These are phyloP conservation scores for Oryza punctata DNA, from an alignment of 176 grass and related monocot species.

Conservation along the genomic window DNA sequence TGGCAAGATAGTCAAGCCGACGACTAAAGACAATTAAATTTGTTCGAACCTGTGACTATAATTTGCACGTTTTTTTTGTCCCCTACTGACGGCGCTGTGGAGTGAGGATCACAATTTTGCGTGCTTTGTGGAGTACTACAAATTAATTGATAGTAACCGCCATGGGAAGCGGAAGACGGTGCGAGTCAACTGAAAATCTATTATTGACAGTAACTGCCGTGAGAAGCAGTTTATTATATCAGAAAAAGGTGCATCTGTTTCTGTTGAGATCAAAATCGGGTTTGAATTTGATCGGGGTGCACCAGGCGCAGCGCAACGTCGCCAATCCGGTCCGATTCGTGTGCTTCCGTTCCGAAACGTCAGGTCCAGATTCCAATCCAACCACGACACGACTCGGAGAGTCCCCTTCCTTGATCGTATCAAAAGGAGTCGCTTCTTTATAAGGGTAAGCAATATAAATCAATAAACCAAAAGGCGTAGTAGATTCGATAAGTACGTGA, in stretches of 20 bases:
- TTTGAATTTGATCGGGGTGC: too few relatives aligned
- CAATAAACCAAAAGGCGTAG: background rate
- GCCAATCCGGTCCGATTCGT: background rate
- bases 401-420: background rate
- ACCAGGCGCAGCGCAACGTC: background rate
- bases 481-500: background rate
- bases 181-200: background rate
- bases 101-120: background rate
- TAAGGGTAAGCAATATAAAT: background rate
- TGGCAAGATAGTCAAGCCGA: background rate
- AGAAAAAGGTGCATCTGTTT: background rate
- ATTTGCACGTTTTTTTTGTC: slow-evolving; percentile 1
- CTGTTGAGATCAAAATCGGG: too few relatives aligned
- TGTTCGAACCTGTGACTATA: slow-evolving; percentile 2
- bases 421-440: background rate
- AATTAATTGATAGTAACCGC: background rate
- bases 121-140: background rate
- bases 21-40: background rate
- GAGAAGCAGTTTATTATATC: background rate
- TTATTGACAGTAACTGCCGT: background rate
- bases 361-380: background rate
- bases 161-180: background rate
- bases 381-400: background rate
- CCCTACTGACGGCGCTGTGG: background rate
- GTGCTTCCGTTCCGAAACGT: background rate